A percentile compares a stretch with the other conserved stretches of the same genome.
Evolutionary conservation across 2,329 filamentous ascomycete species (phyloP).

Genomic region (Botrytis tulipae): DNA sequence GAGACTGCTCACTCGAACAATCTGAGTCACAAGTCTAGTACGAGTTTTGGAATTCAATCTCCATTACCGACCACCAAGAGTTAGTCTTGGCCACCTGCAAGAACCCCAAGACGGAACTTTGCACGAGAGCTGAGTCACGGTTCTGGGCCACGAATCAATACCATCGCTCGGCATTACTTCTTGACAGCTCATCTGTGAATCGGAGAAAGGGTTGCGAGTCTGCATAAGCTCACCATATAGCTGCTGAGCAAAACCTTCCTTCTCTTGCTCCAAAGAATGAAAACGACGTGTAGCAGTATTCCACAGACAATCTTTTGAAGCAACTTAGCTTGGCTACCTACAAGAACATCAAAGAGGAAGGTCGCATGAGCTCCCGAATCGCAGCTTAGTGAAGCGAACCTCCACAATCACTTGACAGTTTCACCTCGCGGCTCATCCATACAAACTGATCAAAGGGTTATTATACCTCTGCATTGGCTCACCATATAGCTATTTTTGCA

Average conservation of each 20-base stretch:
- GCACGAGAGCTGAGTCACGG: not conserved
- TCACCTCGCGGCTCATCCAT: not conserved
- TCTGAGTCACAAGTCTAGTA: not conserved
- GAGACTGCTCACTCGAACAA: too few species aligned
- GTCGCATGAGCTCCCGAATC: not conserved
- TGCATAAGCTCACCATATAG: not conserved
- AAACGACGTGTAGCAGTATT: not conserved
- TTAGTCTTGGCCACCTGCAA: not conserved
- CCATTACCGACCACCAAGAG: too few species aligned
- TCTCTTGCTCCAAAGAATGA: not conserved
- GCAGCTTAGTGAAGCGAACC: not conserved
- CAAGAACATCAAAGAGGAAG: too few species aligned
- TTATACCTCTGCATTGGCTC: too few species aligned
- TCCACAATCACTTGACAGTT: not conserved
- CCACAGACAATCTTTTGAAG: not conserved
- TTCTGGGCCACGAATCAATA: not conserved
- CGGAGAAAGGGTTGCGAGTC: not conserved
- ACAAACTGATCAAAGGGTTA: not conserved
- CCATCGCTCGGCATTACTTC: not conserved
- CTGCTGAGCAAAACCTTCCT: not conserved
- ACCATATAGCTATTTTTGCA: not conserved
- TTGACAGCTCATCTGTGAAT: not conserved
- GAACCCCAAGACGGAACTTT: not conserved
- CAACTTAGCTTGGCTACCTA: not conserved
- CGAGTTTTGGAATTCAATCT: not conserved